Base-by-base conservation (phyloP, 1,139 yeast genomes). In the Debaryomyces sp. region DNA sequence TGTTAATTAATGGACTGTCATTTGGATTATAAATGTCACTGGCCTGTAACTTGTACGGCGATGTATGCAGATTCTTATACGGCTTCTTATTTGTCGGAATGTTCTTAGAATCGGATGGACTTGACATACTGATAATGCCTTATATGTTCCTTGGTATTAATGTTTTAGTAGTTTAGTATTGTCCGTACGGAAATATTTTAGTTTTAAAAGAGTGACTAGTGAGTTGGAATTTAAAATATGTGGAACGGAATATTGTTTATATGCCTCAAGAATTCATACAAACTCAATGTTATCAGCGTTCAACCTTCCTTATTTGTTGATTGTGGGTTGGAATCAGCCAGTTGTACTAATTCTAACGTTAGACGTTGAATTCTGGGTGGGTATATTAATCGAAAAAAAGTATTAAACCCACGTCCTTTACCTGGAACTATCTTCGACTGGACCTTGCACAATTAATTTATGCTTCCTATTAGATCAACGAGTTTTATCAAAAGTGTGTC, bases 131-230 rank as follows among this genome's bases (percentile, higher is more conserved):
- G 21, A 35, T 35, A 32, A 32, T 15, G 21, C 22, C 10, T 32
- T 32, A 32, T 32, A 15, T 32, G 35, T 8, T 15, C 5, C 5
- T n/a, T 8, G 22, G 21, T 32, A 15, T 32, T 32, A 15, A 32
- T 32, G 21, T 32, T 21, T 32, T 26, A 17, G 8, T 32, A 32
- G 18, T 32, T 32, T 27, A 12, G 5, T 39, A 8, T 21, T 29
- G 21, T 41, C 34, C 34, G 38, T 22, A 21, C 24, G 43, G 30
- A 18, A 41, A 41, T 41, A 41, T 41, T 41, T 30, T 29, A 29
- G 26, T 44, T 27, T 34, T 37, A 51, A 54, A 54, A 36, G 57
- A 54, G 52, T 47, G 57, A 54, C 57, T 53, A 44, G 30, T 44
- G 44, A 54, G 57, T 54, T 54, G 57, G 57, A 54, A 15, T 41